A percentile compares a stretch with the other conserved stretches of the same genome.
phyloP scores from a whole-genome alignment of 208 protist genomes.

The Acanthamoeba castellanii region DNA sequence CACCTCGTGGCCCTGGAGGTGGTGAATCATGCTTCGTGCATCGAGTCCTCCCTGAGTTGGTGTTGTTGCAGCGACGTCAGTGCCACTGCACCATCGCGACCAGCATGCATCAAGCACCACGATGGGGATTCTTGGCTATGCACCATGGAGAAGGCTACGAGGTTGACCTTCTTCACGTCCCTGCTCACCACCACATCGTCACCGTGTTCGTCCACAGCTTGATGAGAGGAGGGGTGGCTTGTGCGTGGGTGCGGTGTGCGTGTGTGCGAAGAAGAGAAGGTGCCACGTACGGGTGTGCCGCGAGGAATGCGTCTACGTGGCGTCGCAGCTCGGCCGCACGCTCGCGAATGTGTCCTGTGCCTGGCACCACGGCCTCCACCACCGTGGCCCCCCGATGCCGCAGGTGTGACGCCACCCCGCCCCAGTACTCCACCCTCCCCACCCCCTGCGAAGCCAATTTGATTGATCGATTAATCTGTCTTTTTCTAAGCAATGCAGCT shows the following conservation, averaged over 20 bases:
- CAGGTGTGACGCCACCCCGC: neutral
- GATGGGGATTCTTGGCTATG: too few relatives aligned
- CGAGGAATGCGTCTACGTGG: neutral
- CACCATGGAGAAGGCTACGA: constrained; percentile 16
- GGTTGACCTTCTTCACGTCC: neutral
- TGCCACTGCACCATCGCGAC: neutral
- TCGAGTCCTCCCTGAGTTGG: neutral
- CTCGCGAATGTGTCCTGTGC: neutral
- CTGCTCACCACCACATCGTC: neutral
- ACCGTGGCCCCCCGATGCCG: neutral
- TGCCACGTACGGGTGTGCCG: neutral
- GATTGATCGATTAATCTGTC: too few relatives aligned
- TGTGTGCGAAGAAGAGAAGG: too few relatives aligned
- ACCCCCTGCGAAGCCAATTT: too few relatives aligned
- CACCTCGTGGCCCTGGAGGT: neutral
- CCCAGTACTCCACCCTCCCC: neutral
- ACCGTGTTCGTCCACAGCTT: neutral
- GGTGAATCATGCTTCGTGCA: neutral
- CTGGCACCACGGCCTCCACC: neutral
- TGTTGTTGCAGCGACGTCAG: neutral
- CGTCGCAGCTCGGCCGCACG: neutral
- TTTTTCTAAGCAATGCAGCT: too few relatives aligned
- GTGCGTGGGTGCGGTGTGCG: too few relatives aligned
- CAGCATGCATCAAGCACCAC: too few relatives aligned
- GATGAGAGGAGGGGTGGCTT: neutral